Conservation (phyloP, 257 asterid species). For the Verbena officinalis region DNA sequence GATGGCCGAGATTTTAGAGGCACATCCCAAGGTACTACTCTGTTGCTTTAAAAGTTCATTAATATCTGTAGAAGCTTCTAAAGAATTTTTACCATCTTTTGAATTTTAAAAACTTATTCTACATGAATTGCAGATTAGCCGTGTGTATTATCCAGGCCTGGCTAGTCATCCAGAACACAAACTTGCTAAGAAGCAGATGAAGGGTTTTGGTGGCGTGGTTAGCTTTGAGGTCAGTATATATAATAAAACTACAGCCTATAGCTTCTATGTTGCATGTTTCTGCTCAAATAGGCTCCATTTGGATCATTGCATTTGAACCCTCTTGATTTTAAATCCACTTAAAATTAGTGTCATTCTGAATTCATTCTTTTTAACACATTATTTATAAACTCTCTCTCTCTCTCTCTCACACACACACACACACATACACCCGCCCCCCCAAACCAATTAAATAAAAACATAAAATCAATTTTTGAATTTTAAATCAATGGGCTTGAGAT, state of each 20-base stretch:
- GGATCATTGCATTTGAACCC: slow-evolving; percentile 22
- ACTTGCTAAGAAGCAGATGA: slow-evolving; percentile 89
- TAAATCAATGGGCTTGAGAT: too few species aligned
- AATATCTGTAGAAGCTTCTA: slow-evolving; percentile 4
- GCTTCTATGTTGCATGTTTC: slow-evolving; percentile 2
- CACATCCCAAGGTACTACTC: slow-evolving; percentile 93
- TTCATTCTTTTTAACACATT: too few species aligned
- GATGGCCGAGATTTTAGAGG: slow-evolving; percentile 99
- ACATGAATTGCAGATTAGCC: slow-evolving; percentile 56
- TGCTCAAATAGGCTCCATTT: too few species aligned
- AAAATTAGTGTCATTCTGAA: too few species aligned
- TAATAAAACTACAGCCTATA: background rate
- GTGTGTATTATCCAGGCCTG: slow-evolving; percentile 93
- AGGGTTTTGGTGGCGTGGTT: slow-evolving; percentile 94
- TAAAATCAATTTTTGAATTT: too few species aligned
- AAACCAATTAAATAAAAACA: too few species aligned
- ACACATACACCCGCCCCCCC: too few species aligned
- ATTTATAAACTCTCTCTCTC: too few species aligned
- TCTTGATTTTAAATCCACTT: too few species aligned
- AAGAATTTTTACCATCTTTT: background rate
- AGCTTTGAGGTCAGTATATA: slow-evolving; percentile 82
- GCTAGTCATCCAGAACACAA: slow-evolving; percentile 86
- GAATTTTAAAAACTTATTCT: background rate
- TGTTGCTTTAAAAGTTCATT: slow-evolving; percentile 2
- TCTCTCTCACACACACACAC: too few species aligned